Evolutionary conservation across 192 early-diverging fungal genomes (phyloP).

Genomic region (Entophlyctis luteolus): DNA sequence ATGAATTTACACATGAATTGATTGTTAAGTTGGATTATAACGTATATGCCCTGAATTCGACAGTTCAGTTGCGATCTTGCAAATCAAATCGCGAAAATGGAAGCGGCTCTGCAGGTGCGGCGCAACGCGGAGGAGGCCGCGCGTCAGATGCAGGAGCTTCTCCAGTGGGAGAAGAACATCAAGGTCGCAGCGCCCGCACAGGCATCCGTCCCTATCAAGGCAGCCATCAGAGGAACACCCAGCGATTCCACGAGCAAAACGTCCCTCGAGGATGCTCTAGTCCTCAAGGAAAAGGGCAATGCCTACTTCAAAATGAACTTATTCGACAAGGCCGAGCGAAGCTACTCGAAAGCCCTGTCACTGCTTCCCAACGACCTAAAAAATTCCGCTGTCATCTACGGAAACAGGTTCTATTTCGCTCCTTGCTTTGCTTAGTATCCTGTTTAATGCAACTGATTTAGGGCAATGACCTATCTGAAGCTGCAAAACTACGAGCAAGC

Average conservation of each 20-base stretch:
- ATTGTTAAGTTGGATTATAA: too few relatives aligned
- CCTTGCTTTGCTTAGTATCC: background rate
- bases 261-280: constrained; percentile 33
- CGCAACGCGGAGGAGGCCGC: constrained; percentile 44
- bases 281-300: constrained; percentile 58
- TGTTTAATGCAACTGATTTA: constrained; percentile 1
- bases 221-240: background rate
- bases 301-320: constrained; percentile 47
- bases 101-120: constrained; percentile 37
- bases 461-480: constrained; percentile 81
- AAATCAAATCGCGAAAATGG: constrained; percentile 8
- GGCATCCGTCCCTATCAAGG: background rate
- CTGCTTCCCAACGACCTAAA: constrained; percentile 55
- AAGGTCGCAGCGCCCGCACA: constrained; percentile 15
- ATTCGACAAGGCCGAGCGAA: constrained; percentile 36
- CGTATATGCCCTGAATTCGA: too few relatives aligned
- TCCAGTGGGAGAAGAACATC: constrained; percentile 46
- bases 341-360: constrained; percentile 57
- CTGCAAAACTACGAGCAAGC: constrained; percentile 60
- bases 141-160: constrained; percentile 41
- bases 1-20: too few relatives aligned
- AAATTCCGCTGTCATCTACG: background rate
- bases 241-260: background rate
- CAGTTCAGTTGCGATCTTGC: too few relatives aligned
- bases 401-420: background rate